phyloP scores from a whole-genome alignment of 176 grass and related monocot species.

The Tillandsia leiboldiana region DNA sequence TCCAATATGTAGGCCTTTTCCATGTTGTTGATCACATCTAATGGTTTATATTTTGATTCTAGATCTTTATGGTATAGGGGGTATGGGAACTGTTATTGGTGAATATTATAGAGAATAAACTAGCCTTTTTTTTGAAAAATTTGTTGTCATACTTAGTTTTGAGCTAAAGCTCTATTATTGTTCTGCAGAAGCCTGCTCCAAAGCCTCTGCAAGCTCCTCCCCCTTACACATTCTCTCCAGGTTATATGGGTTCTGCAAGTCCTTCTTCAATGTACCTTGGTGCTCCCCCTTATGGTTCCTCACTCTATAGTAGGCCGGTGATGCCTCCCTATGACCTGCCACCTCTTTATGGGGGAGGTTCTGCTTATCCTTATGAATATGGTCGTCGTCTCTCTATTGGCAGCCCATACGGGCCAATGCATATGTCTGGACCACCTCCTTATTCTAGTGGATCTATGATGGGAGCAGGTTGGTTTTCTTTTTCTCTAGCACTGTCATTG shows the following conservation, averaged over 20 bases:
- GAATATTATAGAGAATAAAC: background rate
- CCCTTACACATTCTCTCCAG: slow-evolving; percentile 24
- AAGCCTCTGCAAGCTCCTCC: slow-evolving; percentile 51
- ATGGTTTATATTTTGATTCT: too few species aligned
- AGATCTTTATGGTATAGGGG: too few species aligned
- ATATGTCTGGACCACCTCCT: slow-evolving; percentile 41
- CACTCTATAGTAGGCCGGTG: slow-evolving; percentile 41
- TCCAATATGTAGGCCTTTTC: too few species aligned
- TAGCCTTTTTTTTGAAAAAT: background rate
- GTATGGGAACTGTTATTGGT: too few species aligned
- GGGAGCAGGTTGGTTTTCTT: slow-evolving; percentile 34
- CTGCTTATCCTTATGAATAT: slow-evolving; percentile 63
- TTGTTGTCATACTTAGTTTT: background rate
- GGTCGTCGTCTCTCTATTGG: slow-evolving; percentile 49
- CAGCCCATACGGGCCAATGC: slow-evolving; percentile 58
- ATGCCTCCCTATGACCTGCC: slow-evolving; percentile 49
- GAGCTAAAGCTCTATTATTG: background rate
- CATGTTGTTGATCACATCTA: too few species aligned
- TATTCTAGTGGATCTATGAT: slow-evolving; percentile 63
- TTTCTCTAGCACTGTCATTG: background rate
- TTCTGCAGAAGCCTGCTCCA: slow-evolving; percentile 37
- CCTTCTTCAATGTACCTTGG: slow-evolving; percentile 63
- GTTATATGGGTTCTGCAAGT: slow-evolving; percentile 54
- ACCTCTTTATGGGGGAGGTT: slow-evolving; percentile 37
- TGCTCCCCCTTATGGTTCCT: slow-evolving; percentile 41